Base-by-base conservation (phyloP, 2,329 filamentous ascomycete genomes). In the Penicillium sp. region DNA sequence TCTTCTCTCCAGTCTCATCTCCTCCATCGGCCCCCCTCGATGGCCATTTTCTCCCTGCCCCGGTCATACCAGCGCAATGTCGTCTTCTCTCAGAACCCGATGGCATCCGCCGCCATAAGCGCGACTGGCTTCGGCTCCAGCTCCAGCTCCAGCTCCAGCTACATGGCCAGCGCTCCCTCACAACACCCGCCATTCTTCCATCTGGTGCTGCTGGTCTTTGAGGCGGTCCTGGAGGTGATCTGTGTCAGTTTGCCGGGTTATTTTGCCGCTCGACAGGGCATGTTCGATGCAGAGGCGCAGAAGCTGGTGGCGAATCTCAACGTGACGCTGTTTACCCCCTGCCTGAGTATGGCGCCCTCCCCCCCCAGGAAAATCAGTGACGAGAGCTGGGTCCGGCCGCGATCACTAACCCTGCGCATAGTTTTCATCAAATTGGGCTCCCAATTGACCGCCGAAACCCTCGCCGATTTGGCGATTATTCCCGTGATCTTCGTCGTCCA, bases 231-330 rank as follows among this genome's bases (percentile, higher is more conserved):
- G 72, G 93, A 97, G 75, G 94, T 98, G 26, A 90, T 99, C 53
- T 98, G 93, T 75, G 93, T 99, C 75, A 94, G 91, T 76, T 79
- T 97, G 68, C 95, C 95, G 0, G 95, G 95, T 30, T 99, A 97
- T 79, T 89, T 99, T 65, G 88, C 97, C 57, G 95, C 95, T 13
- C 84, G 90, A 42, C 84, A 92, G 70, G 95, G 95, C 75, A 91
- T 97, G 80, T 98, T 99, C 78, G 92, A 96, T 78, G 92, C 92
- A 65, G 93, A 97, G 55, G 91, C 93, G 76, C 95, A 99, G 77
- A 98, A 97, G 78, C 96, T 99, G 73, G 84, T 97, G 54, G 94
- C 95, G 57, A 97, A 99, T 74, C 83, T 99, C 68, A 99, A 99
- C 76, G 93, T 97, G 61, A 91, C 91, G 81, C 84, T 99, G 45